Base-by-base conservation (phyloP, 441 rosid genomes). In the Populus hybrid region DNA sequence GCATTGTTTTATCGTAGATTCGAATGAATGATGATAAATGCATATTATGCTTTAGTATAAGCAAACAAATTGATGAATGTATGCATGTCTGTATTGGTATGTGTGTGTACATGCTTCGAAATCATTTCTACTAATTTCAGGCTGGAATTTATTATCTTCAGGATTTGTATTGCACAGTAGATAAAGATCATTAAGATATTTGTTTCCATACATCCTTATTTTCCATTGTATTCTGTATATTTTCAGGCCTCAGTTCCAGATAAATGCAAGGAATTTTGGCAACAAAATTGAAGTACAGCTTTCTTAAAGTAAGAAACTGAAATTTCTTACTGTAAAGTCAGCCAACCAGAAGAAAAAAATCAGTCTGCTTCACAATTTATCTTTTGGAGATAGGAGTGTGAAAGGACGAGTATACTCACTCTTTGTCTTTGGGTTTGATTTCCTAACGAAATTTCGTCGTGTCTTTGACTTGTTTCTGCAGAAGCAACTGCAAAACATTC, bases 391-490 rank as follows among this genome's bases (percentile, higher is more conserved):
- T 34, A 72, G 38, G n/a, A 73, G 46, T 28, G 40, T 36, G 35
- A 40, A 6, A 78, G 72, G 67, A 65, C 11, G 40, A 61, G n/a
- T 69, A 59, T 81, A 83, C 94, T 90, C 83, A 92, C 93, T 86
- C 79, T 84, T 87, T 70, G 86, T 70, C 87, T 82, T 69, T 59
- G 78, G 74, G 57, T 80, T 80, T 46, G 23, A 71, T 71, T 83
- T 88, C 70, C 72, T 72, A 36, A 83, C 72, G 73, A 74, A 59
- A 65, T 76, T 85, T 73, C 80, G 32, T 32, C 59, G 68, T 68
- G 75, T 76, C 75, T 63, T 61, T 26, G 73, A 80, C 67, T 82
- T 86, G 72, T 28, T 57, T 78, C 82, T 83, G 88, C 72, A 76
- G 68, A 84, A 70, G 80, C 78, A 83, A 74, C 80, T 67, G 30